Percentiles rank a stretch among this genome's conserved stretches.
phyloP scores from a whole-genome alignment of 805 yeast genomes.

The Sporopachydermia lactativora region DNA sequence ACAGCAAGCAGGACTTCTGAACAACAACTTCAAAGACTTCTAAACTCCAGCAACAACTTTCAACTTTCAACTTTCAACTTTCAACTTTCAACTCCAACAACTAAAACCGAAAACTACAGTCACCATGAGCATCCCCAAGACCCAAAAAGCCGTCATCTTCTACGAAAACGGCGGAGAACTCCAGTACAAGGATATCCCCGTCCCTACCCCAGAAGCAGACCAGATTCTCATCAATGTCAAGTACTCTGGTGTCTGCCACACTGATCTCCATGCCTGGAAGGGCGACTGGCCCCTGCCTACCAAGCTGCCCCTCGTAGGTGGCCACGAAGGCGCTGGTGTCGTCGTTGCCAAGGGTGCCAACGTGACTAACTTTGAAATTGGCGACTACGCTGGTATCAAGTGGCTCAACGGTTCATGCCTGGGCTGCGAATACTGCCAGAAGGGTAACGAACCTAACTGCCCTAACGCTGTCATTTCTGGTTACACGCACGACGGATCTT shows the following conservation, averaged over 20 bases:
- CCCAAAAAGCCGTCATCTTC: constrained; percentile 61
- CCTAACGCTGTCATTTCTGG: constrained; percentile 61
- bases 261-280: constrained; percentile 88
- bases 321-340: constrained; percentile 84
- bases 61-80: neutral
- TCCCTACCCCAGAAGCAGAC: constrained; percentile 64
- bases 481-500: constrained; percentile 81
- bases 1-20: too few species aligned
- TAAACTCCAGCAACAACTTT: too few species aligned
- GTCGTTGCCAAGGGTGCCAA: constrained; percentile 65
- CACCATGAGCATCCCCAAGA: constrained; percentile 32
- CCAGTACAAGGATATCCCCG: constrained; percentile 59
- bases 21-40: too few species aligned
- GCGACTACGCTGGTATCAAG: constrained; percentile 74
- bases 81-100: neutral
- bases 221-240: constrained; percentile 70
- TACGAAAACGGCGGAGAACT: constrained; percentile 52
- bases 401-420: constrained; percentile 74
- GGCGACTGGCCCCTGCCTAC: constrained; percentile 84
- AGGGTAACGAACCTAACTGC: constrained; percentile 58
- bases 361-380: constrained; percentile 59
- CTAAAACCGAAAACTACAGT: neutral
- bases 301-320: constrained; percentile 69
- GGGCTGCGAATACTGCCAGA: constrained; percentile 62
- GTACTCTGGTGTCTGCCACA: constrained; percentile 89